Evolutionary conservation across 2,329 filamentous ascomycete genomes (phyloP).

Genomic region (Penicillium sp.): DNA sequence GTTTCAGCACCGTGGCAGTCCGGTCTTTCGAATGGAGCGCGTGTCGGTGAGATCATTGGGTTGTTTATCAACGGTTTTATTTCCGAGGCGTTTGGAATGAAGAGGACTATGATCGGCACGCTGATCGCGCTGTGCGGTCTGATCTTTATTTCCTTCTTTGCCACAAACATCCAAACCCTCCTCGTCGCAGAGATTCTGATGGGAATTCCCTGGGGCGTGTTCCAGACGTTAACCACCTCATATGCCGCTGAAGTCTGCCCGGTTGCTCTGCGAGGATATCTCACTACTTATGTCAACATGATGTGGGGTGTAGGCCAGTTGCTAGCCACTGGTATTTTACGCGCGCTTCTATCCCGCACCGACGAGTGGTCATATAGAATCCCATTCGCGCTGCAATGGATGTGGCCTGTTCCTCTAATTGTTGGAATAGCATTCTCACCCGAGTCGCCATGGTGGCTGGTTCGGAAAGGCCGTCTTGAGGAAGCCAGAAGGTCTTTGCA

Average conservation of each 20-base stretch:
- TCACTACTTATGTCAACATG: constrained; percentile 45
- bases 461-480: constrained; percentile 1
- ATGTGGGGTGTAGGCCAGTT: constrained; percentile 48
- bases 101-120: constrained; percentile 43
- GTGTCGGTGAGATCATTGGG: constrained; percentile 2
- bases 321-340: constrained; percentile 49
- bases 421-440: constrained; percentile 34
- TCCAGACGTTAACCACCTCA: constrained; percentile 45
- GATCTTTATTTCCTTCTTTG: constrained; percentile 50
- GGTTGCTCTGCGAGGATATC: constrained; percentile 40
- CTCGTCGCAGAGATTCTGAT: constrained; percentile 49
- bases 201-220: constrained; percentile 50
- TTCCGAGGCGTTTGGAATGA: background rate
- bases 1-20: constrained; percentile 18
- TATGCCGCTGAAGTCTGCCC: constrained; percentile 48
- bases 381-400: constrained; percentile 51
- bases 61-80: background rate
- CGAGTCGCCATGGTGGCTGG: constrained; percentile 11
- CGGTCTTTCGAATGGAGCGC: background rate
- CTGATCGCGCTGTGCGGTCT: constrained; percentile 43
- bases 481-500: background rate
- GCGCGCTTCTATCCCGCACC: constrained; percentile 40
- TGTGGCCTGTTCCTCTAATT: constrained; percentile 49
- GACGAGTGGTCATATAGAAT: constrained; percentile 52
- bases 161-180: constrained; percentile 42